These are phyloP conservation scores for Neotropicomus parvogracilis DNA, from an alignment of 1,284 basidiomycete genomes.

Conservation along the genomic window DNA sequence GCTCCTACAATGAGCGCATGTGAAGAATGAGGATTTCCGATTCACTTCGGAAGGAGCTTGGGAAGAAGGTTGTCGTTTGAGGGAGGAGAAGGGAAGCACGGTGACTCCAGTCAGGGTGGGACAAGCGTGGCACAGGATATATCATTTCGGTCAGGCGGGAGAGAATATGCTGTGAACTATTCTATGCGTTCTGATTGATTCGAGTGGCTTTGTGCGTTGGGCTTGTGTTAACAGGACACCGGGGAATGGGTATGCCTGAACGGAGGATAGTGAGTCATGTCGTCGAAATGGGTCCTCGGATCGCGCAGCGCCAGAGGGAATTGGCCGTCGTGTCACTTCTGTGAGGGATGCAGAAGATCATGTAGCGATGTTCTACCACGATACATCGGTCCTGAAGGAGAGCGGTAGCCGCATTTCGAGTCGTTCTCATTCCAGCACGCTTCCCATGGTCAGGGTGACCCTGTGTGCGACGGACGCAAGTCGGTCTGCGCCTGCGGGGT, in stretches of 20 bases:
- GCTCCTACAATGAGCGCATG: constrained; percentile 9
- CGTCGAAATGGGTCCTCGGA: constrained; percentile 15
- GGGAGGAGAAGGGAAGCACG: constrained; percentile 10
- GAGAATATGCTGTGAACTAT: neutral
- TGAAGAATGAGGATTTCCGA: constrained; percentile 16
- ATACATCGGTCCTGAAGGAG: constrained; percentile 6
- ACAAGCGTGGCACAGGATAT: constrained; percentile 6
- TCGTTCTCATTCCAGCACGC: neutral
- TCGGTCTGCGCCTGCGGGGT: constrained; percentile 7
- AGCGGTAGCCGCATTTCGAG: constrained; percentile 2
- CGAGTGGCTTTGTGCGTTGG: neutral
- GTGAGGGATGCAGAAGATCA: neutral
- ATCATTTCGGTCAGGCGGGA: constrained; percentile 2
- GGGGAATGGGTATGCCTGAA: constrained; percentile 6
- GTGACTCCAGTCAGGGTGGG: constrained; percentile 9
- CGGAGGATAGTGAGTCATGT: neutral
- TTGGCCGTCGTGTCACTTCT: neutral
- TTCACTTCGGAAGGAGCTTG: constrained; percentile 28
- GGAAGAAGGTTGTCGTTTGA: constrained; percentile 15
- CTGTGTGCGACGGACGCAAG: constrained; percentile 1
- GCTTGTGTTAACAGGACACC: neutral
- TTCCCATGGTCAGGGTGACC: constrained; percentile 22
- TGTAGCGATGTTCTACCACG: constrained; percentile 8
- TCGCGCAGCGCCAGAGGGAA: neutral
- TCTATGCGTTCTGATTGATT: constrained; percentile 4